Percentiles rank a stretch among this genome's conserved stretches.
Conservation (phyloP, 2,329 filamentous ascomycete species). For the Stachybotrys elegans region DNA sequence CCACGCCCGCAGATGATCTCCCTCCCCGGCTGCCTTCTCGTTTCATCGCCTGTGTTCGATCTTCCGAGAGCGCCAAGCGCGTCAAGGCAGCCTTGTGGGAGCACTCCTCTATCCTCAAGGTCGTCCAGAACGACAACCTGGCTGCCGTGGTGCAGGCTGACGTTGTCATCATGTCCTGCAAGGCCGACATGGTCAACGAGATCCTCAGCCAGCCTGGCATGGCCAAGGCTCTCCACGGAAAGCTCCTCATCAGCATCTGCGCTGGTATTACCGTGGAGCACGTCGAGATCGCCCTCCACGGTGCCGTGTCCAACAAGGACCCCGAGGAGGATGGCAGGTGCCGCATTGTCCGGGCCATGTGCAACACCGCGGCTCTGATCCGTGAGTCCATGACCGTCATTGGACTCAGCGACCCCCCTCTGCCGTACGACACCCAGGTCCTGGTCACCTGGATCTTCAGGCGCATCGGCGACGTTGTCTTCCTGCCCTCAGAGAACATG, state of each 20-base stretch:
- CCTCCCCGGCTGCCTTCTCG: slow-evolving; percentile 60
- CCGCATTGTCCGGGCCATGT: slow-evolving; percentile 73
- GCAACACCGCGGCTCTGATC: slow-evolving; percentile 76
- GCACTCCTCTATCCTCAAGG: slow-evolving; percentile 57
- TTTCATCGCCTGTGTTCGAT: slow-evolving; percentile 78
- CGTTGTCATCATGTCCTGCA: slow-evolving; percentile 74
- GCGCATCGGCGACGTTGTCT: slow-evolving; percentile 65
- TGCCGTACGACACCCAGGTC: slow-evolving; percentile 45
- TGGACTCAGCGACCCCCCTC: slow-evolving; percentile 53
- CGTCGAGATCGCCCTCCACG: slow-evolving; percentile 61
- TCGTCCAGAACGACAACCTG: slow-evolving; percentile 69
- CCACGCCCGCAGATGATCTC: slow-evolving; percentile 40
- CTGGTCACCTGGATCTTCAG: slow-evolving; percentile 75
- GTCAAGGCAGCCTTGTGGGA: slow-evolving; percentile 61
- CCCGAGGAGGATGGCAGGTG: slow-evolving; percentile 45
- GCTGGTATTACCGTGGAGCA: slow-evolving; percentile 69
- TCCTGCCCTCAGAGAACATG: slow-evolving; percentile 63
- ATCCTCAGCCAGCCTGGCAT: slow-evolving; percentile 66
- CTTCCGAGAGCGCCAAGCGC: slow-evolving; percentile 62
- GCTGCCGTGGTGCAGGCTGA: slow-evolving; percentile 62
- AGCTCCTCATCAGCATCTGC: slow-evolving; percentile 76
- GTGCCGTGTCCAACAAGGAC: slow-evolving; percentile 41
- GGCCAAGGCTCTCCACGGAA: slow-evolving; percentile 67
- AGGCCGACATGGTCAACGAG: slow-evolving; percentile 67
- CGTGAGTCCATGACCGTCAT: slow-evolving; percentile 81